phyloP scores from a whole-genome alignment of 169 alveolate species.

The Cryptosporidium sp. region DNA sequence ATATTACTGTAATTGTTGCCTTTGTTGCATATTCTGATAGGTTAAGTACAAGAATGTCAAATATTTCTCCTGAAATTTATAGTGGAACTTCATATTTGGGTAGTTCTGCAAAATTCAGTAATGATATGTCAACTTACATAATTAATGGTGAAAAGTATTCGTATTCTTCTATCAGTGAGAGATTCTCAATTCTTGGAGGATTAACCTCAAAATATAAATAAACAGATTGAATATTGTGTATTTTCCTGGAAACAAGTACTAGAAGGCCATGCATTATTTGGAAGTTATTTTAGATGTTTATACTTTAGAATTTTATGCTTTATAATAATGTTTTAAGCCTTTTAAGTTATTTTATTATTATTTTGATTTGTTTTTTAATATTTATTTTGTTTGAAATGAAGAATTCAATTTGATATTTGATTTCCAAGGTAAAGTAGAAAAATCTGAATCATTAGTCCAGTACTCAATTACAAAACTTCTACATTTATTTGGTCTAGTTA shows the following conservation, averaged over 20 bases:
- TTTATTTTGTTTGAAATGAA: no score
- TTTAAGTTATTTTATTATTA: no score
- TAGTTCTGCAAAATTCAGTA: constrained; percentile 68
- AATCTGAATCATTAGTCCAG: no score
- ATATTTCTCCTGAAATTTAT: constrained; percentile 62
- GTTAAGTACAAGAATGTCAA: constrained; percentile 14
- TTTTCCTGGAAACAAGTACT: background rate
- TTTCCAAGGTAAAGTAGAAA: no score
- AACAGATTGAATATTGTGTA: background rate
- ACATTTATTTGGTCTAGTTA: no score
- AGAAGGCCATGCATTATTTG: background rate
- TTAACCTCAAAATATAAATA: constrained; percentile 23
- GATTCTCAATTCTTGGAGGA: constrained; percentile 43
- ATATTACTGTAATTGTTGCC: constrained; percentile 82
- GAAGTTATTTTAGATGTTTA: background rate
- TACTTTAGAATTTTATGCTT: background rate
- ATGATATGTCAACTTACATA: constrained; percentile 54
- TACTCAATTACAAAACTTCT: no score
- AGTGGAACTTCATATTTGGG: constrained; percentile 62
- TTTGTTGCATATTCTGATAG: constrained; percentile 71
- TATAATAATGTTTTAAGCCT: background rate
- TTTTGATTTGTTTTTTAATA: no score
- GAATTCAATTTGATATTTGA: no score
- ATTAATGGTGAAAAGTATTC: constrained; percentile 72
- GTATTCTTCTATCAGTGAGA: constrained; percentile 58